Evolutionary conservation across 2,329 filamentous ascomycete species (phyloP).

Genomic region (Sporothrix globosa): DNA sequence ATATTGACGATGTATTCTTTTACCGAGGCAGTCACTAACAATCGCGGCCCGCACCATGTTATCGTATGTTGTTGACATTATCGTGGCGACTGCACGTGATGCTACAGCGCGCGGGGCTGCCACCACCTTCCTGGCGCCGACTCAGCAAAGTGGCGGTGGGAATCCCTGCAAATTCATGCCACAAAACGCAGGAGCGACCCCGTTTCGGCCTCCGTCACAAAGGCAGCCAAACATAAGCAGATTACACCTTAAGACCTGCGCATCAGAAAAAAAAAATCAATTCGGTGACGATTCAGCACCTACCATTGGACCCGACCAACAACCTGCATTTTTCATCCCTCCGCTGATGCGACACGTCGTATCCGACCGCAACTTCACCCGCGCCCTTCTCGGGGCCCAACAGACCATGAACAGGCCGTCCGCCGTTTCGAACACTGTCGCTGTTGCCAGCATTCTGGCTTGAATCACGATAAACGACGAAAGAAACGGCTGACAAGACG

Average conservation of each 20-base stretch:
- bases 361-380: slow-evolving; percentile 3
- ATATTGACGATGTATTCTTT: not conserved
- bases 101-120: not conserved
- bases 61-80: not conserved
- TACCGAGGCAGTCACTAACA: not conserved
- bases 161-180: slow-evolving; percentile 20
- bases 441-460: slow-evolving; percentile 25
- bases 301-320: slow-evolving; percentile 17
- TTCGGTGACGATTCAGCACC: not conserved
- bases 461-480: slow-evolving; percentile 16
- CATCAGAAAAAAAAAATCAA: not conserved
- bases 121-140: slow-evolving; percentile 8
- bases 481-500: not conserved
- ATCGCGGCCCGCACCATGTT: not conserved
- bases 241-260: not conserved
- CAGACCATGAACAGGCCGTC: slow-evolving; percentile 25
- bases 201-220: slow-evolving; percentile 15
- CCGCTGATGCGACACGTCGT: slow-evolving; percentile 25
- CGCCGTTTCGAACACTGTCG: slow-evolving; percentile 24
- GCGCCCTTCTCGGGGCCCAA: slow-evolving; percentile 17
- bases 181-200: slow-evolving; percentile 24
- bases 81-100: slow-evolving; percentile 22
- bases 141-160: slow-evolving; percentile 30
- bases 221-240: slow-evolving; percentile 26
- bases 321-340: slow-evolving; percentile 6